Conservation (phyloP, 768 basidiomycete species). For the Lentinula sp. region DNA sequence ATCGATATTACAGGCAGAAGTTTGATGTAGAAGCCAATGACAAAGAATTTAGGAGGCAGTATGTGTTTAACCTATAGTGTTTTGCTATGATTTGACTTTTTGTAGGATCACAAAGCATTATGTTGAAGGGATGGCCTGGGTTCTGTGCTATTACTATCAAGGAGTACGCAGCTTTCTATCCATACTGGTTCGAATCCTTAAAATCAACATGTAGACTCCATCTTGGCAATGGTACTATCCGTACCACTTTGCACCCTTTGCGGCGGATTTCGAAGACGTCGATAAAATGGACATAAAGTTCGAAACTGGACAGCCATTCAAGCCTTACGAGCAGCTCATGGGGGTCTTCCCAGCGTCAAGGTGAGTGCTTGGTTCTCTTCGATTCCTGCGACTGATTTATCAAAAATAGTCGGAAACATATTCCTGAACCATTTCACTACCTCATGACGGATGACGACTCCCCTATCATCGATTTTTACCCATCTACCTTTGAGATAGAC, state of each 20-base stretch:
- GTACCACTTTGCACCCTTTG: constrained; percentile 97
- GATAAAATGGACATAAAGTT: constrained; percentile 77
- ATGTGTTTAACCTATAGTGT: constrained; percentile 18
- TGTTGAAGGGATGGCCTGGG: constrained; percentile 94
- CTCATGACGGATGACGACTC: constrained; percentile 87
- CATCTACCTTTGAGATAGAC: constrained; percentile 86
- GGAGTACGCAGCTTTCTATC: constrained; percentile 51
- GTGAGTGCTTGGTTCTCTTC: constrained; percentile 30
- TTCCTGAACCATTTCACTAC: constrained; percentile 78
- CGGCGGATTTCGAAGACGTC: constrained; percentile 84
- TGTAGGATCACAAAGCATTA: constrained; percentile 75
- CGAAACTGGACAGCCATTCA: constrained; percentile 80
- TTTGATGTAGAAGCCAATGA: constrained; percentile 77
- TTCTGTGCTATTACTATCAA: constrained; percentile 96
- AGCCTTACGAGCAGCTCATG: constrained; percentile 96
- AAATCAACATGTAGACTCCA: constrained; percentile 47
- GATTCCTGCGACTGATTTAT: constrained; percentile 1
- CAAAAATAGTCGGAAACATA: constrained; percentile 68
- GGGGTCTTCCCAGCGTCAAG: constrained; percentile 95
- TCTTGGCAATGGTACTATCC: constrained; percentile 99
- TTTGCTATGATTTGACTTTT: constrained; percentile 4
- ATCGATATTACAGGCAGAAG: constrained; percentile 92
- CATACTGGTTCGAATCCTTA: neutral
- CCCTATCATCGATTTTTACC: constrained; percentile 96
- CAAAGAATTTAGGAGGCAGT: constrained; percentile 68